Evolutionary conservation across 257 asterid genomes (phyloP), one percentile per base, ranked within the genome.

Genomic region (Salvia hispanica): DNA sequence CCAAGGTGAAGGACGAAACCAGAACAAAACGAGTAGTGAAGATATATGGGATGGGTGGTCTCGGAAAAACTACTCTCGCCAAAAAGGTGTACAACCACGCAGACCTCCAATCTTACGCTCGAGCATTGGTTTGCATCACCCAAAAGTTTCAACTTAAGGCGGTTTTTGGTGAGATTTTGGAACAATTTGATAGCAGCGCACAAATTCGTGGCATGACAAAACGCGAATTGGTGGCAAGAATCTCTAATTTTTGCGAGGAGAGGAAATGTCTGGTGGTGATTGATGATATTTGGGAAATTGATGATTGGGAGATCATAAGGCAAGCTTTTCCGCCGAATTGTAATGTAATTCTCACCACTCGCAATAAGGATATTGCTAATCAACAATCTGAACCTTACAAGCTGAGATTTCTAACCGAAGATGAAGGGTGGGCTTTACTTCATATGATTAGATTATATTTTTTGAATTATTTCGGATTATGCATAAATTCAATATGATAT

Each of bases 71-170:
- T n/a, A n/a, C n/a, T n/a, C n/a, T n/a, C n/a, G n/a, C n/a, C n/a
- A n/a, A n/a, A n/a, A n/a, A n/a, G n/a, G n/a, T n/a, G n/a, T n/a
- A n/a, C n/a, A n/a, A n/a, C n/a, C n/a, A n/a, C n/a, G n/a, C n/a
- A n/a, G n/a, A n/a, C 42, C 8, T 37, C 42, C 42, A 4, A n/a
- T 5, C 9, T 47, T 47, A 47, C 4, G 54, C 45, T 11, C 64
- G 9, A 34, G 77, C 67, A 0, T 79, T 80, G 83, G 78, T 66
- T 11, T 71, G 80, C 34, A 18, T 75, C 3, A 58, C 78, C 0
- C 71, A 47, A 15, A 50, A 63, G 7, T 72, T 78, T 73, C 46
- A 64, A 68, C 57, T n/a, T 42, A 50, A 67, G 48, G 60, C 47
- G 16, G 37, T 64, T 1, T 54, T 75, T 5, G 65, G 57, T 18